Percentiles rank a stretch among this genome's conserved stretches.
These are phyloP conservation scores for Fusarium nisikadoi DNA, from an alignment of 2,329 filamentous ascomycete species.

Conservation along the genomic window DNA sequence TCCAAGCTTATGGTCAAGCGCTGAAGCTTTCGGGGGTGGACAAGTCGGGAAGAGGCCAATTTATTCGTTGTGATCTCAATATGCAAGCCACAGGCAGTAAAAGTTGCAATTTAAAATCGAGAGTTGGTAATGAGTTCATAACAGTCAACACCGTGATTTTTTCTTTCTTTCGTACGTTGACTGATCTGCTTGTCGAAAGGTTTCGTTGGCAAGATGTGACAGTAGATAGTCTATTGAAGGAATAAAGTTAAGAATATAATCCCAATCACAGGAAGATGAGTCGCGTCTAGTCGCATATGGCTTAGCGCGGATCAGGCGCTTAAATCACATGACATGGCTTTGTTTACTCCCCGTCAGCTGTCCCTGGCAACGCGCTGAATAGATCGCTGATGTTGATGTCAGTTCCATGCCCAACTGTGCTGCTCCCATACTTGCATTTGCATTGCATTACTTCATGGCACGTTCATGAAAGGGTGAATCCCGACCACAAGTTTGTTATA, in stretches of 20 bases:
- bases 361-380: constrained; percentile 44
- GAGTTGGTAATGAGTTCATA: neutral
- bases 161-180: neutral
- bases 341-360: constrained; percentile 43
- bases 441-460: constrained; percentile 42
- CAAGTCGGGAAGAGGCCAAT: neutral
- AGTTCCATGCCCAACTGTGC: constrained; percentile 22
- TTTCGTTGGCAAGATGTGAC: constrained; percentile 14
- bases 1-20: neutral
- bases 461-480: constrained; percentile 40
- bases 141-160: neutral
- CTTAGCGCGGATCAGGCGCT: constrained; percentile 11
- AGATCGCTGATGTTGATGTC: constrained; percentile 36
- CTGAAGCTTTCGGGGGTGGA: neutral
- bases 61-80: neutral
- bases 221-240: neutral
- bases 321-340: constrained; percentile 39
- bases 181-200: neutral
- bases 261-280: constrained; percentile 9
- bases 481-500: constrained; percentile 40
- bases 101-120: neutral
- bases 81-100: neutral
- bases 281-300: constrained; percentile 21
- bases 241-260: constrained; percentile 10
- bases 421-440: constrained; percentile 35